Evolutionary conservation across 768 basidiomycete species (phyloP).

Genomic region (Suillus subluteus): DNA sequence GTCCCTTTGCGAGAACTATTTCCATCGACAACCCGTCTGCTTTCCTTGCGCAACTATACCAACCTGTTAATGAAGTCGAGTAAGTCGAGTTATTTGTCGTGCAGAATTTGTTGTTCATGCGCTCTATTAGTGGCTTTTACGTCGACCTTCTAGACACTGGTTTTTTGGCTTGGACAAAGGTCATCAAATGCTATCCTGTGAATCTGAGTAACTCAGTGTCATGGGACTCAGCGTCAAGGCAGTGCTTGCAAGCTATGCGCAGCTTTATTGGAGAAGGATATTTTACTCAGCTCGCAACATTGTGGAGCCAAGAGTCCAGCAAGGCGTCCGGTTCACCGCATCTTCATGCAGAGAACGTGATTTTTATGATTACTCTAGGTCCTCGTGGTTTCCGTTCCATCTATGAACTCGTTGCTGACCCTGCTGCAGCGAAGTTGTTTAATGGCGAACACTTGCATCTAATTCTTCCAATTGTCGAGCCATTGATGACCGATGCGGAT

Average conservation of each 20-base stretch:
- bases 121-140: slow-evolving; percentile 46
- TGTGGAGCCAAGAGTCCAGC: slow-evolving; percentile 85
- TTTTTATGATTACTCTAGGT: slow-evolving; percentile 55
- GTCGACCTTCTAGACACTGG: slow-evolving; percentile 80
- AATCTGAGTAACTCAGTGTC: slow-evolving; percentile 40
- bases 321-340: slow-evolving; percentile 55
- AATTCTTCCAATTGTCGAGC: slow-evolving; percentile 60
- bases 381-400: slow-evolving; percentile 36
- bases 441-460: slow-evolving; percentile 53
- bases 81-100: slow-evolving; percentile 24
- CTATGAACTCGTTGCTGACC: slow-evolving; percentile 42
- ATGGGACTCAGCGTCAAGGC: slow-evolving; percentile 60
- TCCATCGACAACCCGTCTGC: slow-evolving; percentile 48
- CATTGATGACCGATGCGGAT: slow-evolving; percentile 64
- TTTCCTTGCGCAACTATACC: slow-evolving; percentile 52
- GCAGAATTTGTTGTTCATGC: slow-evolving; percentile 1
- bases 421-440: slow-evolving; percentile 65
- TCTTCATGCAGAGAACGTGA: slow-evolving; percentile 55
- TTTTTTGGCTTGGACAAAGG: slow-evolving; percentile 73
- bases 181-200: slow-evolving; percentile 61
- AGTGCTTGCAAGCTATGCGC: slow-evolving; percentile 55
- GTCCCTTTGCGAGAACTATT: slow-evolving; percentile 56
- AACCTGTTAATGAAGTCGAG: slow-evolving; percentile 41
- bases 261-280: slow-evolving; percentile 53
- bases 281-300: slow-evolving; percentile 58